These are phyloP conservation scores for Saturnispora gosingensis DNA, from an alignment of 805 yeast genomes.

Conservation along the genomic window DNA sequence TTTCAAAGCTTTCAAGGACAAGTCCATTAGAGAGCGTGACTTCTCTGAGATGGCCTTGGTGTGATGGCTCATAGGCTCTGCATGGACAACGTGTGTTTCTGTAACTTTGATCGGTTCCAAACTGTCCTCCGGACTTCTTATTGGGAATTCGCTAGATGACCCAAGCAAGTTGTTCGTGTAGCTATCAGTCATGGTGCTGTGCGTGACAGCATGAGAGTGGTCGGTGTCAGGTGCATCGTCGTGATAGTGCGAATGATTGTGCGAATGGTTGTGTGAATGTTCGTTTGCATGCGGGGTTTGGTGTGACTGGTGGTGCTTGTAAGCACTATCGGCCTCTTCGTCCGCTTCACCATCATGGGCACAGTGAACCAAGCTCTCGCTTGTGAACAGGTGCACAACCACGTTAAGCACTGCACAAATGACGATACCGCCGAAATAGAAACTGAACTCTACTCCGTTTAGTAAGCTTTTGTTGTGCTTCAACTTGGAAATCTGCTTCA, in stretches of 20 bases:
- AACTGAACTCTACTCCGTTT: constrained; percentile 36
- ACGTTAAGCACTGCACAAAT: constrained; percentile 53
- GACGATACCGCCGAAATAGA: constrained; percentile 42
- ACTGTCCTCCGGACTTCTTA: neutral
- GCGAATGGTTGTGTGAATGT: constrained; percentile 12
- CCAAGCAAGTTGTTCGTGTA: neutral
- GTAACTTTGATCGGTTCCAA: constrained; percentile 1
- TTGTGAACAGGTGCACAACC: constrained; percentile 62
- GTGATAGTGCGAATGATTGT: constrained; percentile 14
- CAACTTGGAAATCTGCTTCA: constrained; percentile 25
- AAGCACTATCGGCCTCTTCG: neutral
- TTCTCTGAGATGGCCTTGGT: constrained; percentile 2
- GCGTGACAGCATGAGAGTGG: neutral
- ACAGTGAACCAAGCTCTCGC: constrained; percentile 81
- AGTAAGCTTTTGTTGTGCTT: constrained; percentile 22
- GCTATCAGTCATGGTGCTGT: neutral
- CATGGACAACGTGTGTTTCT: neutral
- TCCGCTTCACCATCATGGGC: constrained; percentile 39
- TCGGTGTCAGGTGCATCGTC: neutral
- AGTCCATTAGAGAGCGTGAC: constrained; percentile 20
- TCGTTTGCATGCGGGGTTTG: constrained; percentile 3
- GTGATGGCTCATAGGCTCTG: neutral
- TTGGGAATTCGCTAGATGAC: neutral
- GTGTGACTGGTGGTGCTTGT: constrained; percentile 5
- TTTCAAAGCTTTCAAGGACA: constrained; percentile 25